Conservation (phyloP, 441 rosid species). For the Gossypium trilobum region DNA sequence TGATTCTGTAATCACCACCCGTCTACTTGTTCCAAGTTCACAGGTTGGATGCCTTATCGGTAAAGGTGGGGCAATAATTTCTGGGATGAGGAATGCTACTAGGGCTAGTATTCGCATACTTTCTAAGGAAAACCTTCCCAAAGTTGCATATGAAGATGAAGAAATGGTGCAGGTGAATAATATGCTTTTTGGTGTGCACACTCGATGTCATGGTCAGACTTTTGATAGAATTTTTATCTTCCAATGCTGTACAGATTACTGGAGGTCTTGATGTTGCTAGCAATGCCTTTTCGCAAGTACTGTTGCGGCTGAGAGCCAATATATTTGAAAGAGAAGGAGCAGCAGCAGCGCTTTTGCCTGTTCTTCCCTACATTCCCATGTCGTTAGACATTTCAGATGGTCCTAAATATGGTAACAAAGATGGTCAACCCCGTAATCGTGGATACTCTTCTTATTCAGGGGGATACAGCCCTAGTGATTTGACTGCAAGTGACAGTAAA, state of each 20-base stretch:
- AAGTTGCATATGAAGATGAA: conserved; percentile 85
- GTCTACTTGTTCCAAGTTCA: conserved; percentile 54
- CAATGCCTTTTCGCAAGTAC: conserved; percentile 52
- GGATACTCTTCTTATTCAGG: conserved; percentile 17
- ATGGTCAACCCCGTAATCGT: conserved; percentile 34
- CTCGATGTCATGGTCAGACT: background rate
- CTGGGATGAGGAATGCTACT: conserved; percentile 79
- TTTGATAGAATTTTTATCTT: conserved; percentile 7
- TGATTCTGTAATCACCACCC: conserved; percentile 42
- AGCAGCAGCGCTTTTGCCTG: conserved; percentile 40
- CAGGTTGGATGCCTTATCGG: conserved; percentile 66
- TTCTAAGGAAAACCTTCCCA: conserved; percentile 81
- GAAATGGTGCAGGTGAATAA: conserved; percentile 86
- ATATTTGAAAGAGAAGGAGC: conserved; percentile 51
- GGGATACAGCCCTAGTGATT: conserved; percentile 27
- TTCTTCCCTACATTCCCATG: conserved; percentile 46
- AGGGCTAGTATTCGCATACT: conserved; percentile 87
- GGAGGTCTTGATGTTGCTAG: conserved; percentile 53
- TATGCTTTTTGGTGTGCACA: background rate
- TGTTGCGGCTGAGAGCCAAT: conserved; percentile 49
- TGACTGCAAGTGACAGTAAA: conserved; percentile 6
- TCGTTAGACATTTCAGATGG: conserved; percentile 37
- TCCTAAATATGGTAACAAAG: conserved; percentile 37
- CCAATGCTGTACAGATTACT: conserved; percentile 39
- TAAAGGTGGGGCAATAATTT: conserved; percentile 53